Evolutionary conservation across 805 yeast species (phyloP).

Genomic region (Pichia cephalocereana): DNA sequence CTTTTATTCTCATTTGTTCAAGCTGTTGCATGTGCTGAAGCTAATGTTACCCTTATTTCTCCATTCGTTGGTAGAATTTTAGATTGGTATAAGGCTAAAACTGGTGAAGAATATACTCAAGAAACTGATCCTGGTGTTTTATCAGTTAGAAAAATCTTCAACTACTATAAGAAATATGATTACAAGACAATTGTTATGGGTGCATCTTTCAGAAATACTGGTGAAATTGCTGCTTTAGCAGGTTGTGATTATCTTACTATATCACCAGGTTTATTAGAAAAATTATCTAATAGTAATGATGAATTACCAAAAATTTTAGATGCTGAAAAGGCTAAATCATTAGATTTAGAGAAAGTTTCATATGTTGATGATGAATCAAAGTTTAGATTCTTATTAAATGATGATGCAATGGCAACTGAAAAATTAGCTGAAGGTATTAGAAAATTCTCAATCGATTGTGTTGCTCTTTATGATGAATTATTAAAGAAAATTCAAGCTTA

Average conservation of each 20-base stretch:
- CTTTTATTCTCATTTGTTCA: conserved; percentile 90
- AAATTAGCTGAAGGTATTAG: conserved; percentile 97
- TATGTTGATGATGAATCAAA: conserved; percentile 78
- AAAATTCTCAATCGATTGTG: conserved; percentile 89
- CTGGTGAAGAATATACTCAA: conserved; percentile 78
- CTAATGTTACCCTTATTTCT: conserved; percentile 88
- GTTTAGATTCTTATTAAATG: conserved; percentile 87
- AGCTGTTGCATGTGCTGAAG: conserved; percentile 99
- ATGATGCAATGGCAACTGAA: conserved; percentile 98
- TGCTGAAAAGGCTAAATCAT: conserved; percentile 49
- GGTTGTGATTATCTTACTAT: conserved; percentile 96
- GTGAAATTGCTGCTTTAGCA: conserved; percentile 92
- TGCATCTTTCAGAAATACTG: conserved; percentile 97
- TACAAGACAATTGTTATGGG: conserved; percentile 99
- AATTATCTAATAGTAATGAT: conserved; percentile 68
- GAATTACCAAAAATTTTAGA: conserved; percentile 77
- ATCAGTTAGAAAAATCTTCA: conserved; percentile 81
- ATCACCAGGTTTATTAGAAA: conserved; percentile 86
- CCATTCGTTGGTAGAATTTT: conserved; percentile 99
- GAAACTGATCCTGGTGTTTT: conserved; percentile 93
- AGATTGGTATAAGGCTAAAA: conserved; percentile 94
- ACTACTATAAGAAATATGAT: conserved; percentile 95
- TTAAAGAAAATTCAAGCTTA: conserved; percentile 34
- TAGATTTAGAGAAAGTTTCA: conserved; percentile 59
- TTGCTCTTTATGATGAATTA: conserved; percentile 61